phyloP scores from a whole-genome alignment of 2,329 filamentous ascomycete species.

The Neodidymelliopsis sp. region DNA sequence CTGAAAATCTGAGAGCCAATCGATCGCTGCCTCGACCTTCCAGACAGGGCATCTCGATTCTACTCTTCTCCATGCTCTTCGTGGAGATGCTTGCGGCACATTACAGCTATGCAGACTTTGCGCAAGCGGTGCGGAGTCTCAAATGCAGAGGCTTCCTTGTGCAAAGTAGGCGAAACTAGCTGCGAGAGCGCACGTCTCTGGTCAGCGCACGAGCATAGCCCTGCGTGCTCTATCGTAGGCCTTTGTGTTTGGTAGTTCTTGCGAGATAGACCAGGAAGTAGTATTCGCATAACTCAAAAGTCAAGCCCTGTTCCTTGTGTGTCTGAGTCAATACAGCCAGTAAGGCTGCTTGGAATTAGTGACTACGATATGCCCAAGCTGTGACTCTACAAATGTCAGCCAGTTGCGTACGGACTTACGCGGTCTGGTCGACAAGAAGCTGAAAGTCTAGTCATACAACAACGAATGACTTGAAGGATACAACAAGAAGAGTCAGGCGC shows the following conservation, averaged over 20 bases:
- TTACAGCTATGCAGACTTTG: constrained; percentile 24
- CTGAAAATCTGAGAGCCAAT: constrained; percentile 13
- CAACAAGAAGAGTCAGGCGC: constrained; percentile 18
- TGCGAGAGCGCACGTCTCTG: background rate
- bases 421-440: constrained; percentile 24
- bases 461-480: constrained; percentile 3
- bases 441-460: constrained; percentile 21
- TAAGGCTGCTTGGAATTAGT: too few relatives aligned
- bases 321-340: too few relatives aligned
- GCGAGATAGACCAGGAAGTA: background rate
- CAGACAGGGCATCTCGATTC: constrained; percentile 13
- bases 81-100: constrained; percentile 16
- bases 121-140: constrained; percentile 6
- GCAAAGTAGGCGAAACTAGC: background rate
- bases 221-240: background rate
- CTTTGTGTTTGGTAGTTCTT: background rate
- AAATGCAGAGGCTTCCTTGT: constrained; percentile 1
- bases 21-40: background rate
- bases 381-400: constrained; percentile 8
- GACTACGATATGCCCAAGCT: constrained; percentile 7
- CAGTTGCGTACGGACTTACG: constrained; percentile 26
- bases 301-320: constrained; percentile 3
- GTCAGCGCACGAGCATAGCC: constrained; percentile 1
- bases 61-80: background rate
- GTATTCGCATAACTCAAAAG: background rate